A percentile compares a stretch with the other conserved stretches of the same genome.
phyloP scores from a whole-genome alignment of 768 basidiomycete species.

The Hygrocybe punicea region DNA sequence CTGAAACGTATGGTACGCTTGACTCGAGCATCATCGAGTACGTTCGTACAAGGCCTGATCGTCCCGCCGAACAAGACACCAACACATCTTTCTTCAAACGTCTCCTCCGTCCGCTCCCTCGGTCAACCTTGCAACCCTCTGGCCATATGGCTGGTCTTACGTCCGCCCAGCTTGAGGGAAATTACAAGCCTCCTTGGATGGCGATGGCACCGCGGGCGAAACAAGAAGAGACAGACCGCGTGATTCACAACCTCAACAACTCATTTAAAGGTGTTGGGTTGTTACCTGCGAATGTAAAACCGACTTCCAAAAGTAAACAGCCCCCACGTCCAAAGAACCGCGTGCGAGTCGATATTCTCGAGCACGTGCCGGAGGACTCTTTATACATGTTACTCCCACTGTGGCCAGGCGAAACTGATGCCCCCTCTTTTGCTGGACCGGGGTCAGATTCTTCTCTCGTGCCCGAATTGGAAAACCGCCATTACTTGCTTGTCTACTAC shows the following conservation, averaged over 20 bases:
- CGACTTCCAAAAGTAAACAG: conserved; percentile 29
- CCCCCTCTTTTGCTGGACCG: conserved; percentile 24
- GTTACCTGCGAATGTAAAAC: conserved; percentile 48
- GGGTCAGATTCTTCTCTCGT: conserved; percentile 22
- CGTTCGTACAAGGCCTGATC: conserved; percentile 23
- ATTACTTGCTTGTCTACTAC: conserved; percentile 80
- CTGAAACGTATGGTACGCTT: conserved; percentile 58
- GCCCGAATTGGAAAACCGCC: conserved; percentile 49
- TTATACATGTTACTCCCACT: conserved; percentile 82
- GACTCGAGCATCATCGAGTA: conserved; percentile 53
- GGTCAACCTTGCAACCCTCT: neutral
- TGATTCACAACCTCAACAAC: conserved; percentile 64
- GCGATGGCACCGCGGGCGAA: conserved; percentile 58
- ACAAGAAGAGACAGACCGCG: conserved; percentile 65
- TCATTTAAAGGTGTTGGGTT: conserved; percentile 81
- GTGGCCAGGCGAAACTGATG: conserved; percentile 76
- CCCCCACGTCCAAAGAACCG: conserved; percentile 12
- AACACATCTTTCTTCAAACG: conserved; percentile 4
- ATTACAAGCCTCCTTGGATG: conserved; percentile 57
- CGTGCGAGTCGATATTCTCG: conserved; percentile 41
- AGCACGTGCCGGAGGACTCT: conserved; percentile 61
- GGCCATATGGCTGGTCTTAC: conserved; percentile 12
- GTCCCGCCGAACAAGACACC: conserved; percentile 2
- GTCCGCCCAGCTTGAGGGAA: conserved; percentile 24
- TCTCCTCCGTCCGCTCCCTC: conserved; percentile 6